Percentiles rank a stretch among this genome's conserved stretches.
phyloP scores from a whole-genome alignment of 2,329 filamentous ascomycete species.

The Akanthomyces uredinophilus region DNA sequence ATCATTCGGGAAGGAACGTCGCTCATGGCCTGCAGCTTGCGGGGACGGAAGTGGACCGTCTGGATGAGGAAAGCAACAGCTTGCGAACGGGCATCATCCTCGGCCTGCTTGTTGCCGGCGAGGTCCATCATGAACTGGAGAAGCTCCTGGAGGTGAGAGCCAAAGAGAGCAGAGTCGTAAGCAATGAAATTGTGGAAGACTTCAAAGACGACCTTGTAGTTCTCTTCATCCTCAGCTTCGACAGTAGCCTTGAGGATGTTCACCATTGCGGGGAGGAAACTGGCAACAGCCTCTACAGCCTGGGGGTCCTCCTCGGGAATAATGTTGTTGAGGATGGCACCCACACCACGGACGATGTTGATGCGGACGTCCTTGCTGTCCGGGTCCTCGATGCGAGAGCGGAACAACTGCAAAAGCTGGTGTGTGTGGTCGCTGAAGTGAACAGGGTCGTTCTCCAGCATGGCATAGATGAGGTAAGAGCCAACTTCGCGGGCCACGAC shows the following conservation, averaged over 20 bases:
- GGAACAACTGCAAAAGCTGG: slow-evolving; percentile 78
- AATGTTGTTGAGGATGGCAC: slow-evolving; percentile 79
- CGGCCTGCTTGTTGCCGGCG: slow-evolving; percentile 66
- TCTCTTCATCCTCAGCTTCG: slow-evolving; percentile 75
- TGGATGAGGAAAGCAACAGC: slow-evolving; percentile 93
- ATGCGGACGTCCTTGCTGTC: slow-evolving; percentile 89
- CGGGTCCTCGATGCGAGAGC: slow-evolving; percentile 80
- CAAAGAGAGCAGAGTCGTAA: slow-evolving; percentile 80
- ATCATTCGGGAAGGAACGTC: slow-evolving; percentile 82
- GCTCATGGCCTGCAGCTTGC: slow-evolving; percentile 89
- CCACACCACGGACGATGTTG: slow-evolving; percentile 88
- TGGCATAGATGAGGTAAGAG: slow-evolving; percentile 87
- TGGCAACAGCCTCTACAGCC: slow-evolving; percentile 69
- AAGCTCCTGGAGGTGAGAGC: slow-evolving; percentile 81
- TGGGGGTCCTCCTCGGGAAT: slow-evolving; percentile 80
- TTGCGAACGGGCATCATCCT: slow-evolving; percentile 83
- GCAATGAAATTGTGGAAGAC: slow-evolving; percentile 94
- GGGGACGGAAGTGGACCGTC: slow-evolving; percentile 82
- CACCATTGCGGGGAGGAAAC: slow-evolving; percentile 82
- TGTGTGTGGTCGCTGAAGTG: slow-evolving; percentile 75
- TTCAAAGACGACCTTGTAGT: slow-evolving; percentile 85
- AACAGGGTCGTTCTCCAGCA: slow-evolving; percentile 82
- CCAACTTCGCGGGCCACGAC: slow-evolving; percentile 82
- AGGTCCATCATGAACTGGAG: slow-evolving; percentile 92
- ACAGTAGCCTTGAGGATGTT: slow-evolving; percentile 81